Base-by-base conservation (phyloP, 2,329 filamentous ascomycete species). In the Botrytis hyacinthi region DNA sequence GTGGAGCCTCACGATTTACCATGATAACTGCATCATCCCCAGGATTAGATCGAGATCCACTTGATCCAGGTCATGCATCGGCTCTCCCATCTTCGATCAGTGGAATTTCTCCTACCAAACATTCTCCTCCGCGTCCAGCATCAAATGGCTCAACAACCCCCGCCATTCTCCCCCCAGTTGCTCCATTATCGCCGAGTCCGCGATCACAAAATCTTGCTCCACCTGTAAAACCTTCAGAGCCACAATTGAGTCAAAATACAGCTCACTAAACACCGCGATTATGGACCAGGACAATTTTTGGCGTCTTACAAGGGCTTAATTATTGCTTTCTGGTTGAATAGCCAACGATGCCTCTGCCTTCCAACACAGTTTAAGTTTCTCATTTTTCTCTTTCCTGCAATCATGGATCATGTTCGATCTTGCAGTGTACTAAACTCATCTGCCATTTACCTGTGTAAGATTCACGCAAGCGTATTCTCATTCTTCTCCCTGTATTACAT, bases 171-270 rank as follows among this genome's bases (percentile, higher is more conserved):
- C 90, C 89, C 8, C 89, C 89, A 0, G 81, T 86, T 3, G 85
- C 88, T 59, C 84, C 87, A 1, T 80, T 92, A 66, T 87, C 88
- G 16, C 90, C 90, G 0, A 88, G 86, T 60, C 86, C 87, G 3
- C 85, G 85, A 22, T 84, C 86, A 73, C 86, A 87, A 76, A 89
- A 89, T 73, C 80, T 90, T 69, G 89, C 87, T 26, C 89, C 90
- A 37, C 90, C 89, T 2, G 84, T 88, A 76, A 90, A 92, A 82
- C 83, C 74, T 40, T 75, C 77, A 12, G 79, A 80, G 69, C 75
- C 76, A 22, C 40, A 46, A 26, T 18, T 40, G 5, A 48, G 32
- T 40, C 54, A 61, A 40, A 48, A 48, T 42, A 22, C 66, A 60
- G 42, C 63, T 57, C 63, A 42, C 37, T 69, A n/a, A 68, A 26